Base-by-base conservation (phyloP, 1,284 basidiomycete species). In the Ceratobasidium sp. region DNA sequence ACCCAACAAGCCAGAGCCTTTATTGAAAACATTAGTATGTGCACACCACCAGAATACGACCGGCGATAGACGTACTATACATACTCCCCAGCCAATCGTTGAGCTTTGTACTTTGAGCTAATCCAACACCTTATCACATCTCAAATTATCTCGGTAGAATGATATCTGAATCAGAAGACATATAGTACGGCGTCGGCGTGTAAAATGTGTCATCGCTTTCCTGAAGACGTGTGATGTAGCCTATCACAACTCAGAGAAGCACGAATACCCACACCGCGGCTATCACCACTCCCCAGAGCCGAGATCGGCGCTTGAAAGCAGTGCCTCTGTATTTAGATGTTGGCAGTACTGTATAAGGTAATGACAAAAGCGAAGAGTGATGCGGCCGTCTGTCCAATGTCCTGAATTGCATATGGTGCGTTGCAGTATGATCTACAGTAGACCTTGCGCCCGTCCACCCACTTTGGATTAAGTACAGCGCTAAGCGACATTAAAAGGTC, bases 1-100 rank as follows among this genome's bases (percentile, higher is more conserved):
- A 69, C 9, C 74, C 74, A 6, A 75, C 64, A 27, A 75, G 17
- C 77, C 77, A 77, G 29, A 77, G 64, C 77, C 77, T 60, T 53
- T 11, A 11, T 53, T 22, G 29, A 44, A 29, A 31, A 67, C 24
- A 29, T 41, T 41, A 41, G 36, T 11, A 27, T 22, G 22, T 27
- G 17, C 31, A 27, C 29, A 56, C 17, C 22, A 27, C 19, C 8
- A 15, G 14, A 15, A 48, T 65, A 31, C 19, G 19, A 48, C 17
- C 19, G 22, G 24, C 4, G 41, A 47, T 24, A 1, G 11, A 47
- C 66, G 19, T 29, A 72, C 69, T 56, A 72, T 5, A 72, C 47
- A 44, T 72, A 76, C 51, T 76, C 75, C 17, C 62, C 62, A 5
- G 50, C 73, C 17, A 74, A 36, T 22, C 69, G 72, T 31, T 72